Evolutionary conservation across 495 filamentous ascomycete genomes (phyloP), one percentile per base, ranked within the genome.

Genomic region (Tuber brumale): DNA sequence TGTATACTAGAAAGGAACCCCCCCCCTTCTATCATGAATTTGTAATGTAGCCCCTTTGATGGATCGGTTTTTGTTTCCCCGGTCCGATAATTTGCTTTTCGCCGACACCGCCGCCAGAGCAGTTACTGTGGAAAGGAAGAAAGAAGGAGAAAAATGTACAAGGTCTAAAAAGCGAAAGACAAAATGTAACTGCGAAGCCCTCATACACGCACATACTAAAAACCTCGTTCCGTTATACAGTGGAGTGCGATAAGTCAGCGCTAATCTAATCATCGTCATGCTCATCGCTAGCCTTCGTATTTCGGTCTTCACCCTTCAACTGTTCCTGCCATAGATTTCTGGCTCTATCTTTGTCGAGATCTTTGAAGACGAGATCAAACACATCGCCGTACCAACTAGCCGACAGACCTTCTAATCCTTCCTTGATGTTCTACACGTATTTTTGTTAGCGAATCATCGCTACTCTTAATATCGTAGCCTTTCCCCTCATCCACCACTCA

Each of bases 371-470:
- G 42, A 97, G 85, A 71, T 94, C 89, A 84, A 97, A 98, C 44
- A 98, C 93, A 72, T 98, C 95, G 14, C 88, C 89, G 87, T 97
- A 99, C 96, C 96, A 99, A 84, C 87, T 90, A 37, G 91, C 94
- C 0, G 96, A 91, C 76, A 90, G 90, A 81, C 96, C 96, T 82
- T 97, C 92, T 76, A 99, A 91, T 76, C 92, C 94, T 82, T 95
- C 87, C 84, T 98, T 98, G 86, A 99, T 98, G 81, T 97, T 97
- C 96, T 99, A 80, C 77, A 48, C 85, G 87, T 82, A 87, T 85
- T 14, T 16, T 61, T 81, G 80, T 79, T 72, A 75, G 78, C n/a
- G n/a, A n/a, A n/a, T n/a, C n/a, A n/a, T n/a, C n/a, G n/a, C n/a
- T n/a, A n/a, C n/a, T n/a, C n/a, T n/a, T n/a, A n/a, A n/a, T n/a